phyloP scores from a whole-genome alignment of 2,329 filamentous ascomycete genomes.

The Triangularia verruculosa region DNA sequence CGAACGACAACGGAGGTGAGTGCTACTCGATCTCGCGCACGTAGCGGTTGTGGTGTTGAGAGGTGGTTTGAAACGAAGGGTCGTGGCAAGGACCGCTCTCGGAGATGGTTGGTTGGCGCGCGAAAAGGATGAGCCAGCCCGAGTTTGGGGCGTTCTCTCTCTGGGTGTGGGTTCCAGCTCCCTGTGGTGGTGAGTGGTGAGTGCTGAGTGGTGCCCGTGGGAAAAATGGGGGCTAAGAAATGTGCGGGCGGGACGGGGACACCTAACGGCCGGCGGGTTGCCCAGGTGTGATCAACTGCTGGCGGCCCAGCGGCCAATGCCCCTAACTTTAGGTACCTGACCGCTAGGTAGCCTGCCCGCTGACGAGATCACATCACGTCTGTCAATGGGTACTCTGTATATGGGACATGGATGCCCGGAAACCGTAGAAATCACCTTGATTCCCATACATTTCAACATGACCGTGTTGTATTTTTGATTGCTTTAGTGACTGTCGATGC shows the following conservation, averaged over 20 bases:
- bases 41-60: conserved; percentile 18
- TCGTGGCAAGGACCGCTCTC: conserved; percentile 29
- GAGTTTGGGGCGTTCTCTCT: conserved; percentile 18
- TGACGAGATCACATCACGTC: background rate
- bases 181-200: background rate
- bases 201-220: conserved; percentile 6
- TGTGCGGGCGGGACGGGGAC: conserved; percentile 13
- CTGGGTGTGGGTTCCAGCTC: conserved; percentile 15
- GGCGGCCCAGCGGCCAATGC: background rate
- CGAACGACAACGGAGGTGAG: conserved; percentile 7
- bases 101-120: conserved; percentile 29
- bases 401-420: too few relatives aligned
- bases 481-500: background rate
- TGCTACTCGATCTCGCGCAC: conserved; percentile 13
- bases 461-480: background rate
- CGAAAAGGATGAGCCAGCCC: conserved; percentile 21
- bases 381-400: too few relatives aligned
- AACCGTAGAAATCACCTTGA: background rate
- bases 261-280: too few relatives aligned
- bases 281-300: conserved; percentile 6
- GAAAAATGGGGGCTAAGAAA: conserved; percentile 14
- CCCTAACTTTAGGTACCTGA: background rate
- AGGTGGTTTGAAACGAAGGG: conserved; percentile 28
- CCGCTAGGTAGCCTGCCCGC: background rate
- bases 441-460: background rate